A percentile compares a stretch with the other conserved stretches of the same genome.
phyloP scores from a whole-genome alignment of 257 asterid species.

The Marsdenia floribunda region DNA sequence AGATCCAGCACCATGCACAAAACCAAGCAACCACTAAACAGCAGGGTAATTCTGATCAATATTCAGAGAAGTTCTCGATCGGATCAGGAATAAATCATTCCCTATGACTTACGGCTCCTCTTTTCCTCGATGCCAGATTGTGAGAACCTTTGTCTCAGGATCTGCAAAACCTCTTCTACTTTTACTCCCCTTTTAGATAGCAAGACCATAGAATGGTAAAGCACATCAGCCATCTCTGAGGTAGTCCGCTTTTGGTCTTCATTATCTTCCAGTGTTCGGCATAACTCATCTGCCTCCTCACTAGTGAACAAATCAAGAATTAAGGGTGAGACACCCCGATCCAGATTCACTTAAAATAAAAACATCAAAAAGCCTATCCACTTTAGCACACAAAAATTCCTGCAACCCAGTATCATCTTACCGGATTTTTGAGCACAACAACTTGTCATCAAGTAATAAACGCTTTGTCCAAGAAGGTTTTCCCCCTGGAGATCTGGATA shows the following conservation, averaged over 20 bases:
- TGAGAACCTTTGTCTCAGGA: constrained; percentile 64
- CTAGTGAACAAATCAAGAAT: constrained; percentile 22
- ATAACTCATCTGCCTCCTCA: constrained; percentile 91
- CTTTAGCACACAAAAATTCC: background rate
- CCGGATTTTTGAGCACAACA: constrained; percentile 82
- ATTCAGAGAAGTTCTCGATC: background rate
- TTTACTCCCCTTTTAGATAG: constrained; percentile 58
- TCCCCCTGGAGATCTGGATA: constrained; percentile 29
- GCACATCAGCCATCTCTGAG: constrained; percentile 80
- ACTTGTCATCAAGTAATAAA: constrained; percentile 47
- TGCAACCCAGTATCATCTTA: constrained; percentile 7
- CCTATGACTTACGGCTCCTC: constrained; percentile 45
- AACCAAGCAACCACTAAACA: background rate
- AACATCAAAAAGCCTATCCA: background rate
- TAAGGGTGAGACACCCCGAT: background rate
- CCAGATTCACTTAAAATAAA: background rate
- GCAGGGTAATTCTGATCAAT: background rate
- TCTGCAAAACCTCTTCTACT: constrained; percentile 67
- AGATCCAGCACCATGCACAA: background rate
- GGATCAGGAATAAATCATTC: background rate
- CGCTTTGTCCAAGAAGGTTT: constrained; percentile 86
- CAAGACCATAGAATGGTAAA: constrained; percentile 77
- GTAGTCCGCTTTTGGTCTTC: constrained; percentile 64
- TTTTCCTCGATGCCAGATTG: constrained; percentile 85
- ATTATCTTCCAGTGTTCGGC: constrained; percentile 67